phyloP scores from a whole-genome alignment of 805 yeast genomes.

The Candida jianshihensis region DNA sequence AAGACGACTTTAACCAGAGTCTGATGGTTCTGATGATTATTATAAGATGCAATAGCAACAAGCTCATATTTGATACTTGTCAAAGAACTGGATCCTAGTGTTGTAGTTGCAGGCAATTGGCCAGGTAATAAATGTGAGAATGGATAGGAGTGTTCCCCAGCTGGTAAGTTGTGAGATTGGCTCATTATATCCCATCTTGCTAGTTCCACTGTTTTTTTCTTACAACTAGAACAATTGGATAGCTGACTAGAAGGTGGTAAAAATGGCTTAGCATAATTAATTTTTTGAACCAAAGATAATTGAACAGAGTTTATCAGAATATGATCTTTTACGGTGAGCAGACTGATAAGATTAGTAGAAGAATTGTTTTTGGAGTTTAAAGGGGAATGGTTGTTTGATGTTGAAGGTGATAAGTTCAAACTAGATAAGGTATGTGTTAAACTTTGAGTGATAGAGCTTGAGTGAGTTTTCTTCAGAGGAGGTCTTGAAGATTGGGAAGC shows the following conservation, averaged over 20 bases:
- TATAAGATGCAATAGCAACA: slow-evolving; percentile 49
- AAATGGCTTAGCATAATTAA: slow-evolving; percentile 62
- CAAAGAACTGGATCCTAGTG: slow-evolving; percentile 44
- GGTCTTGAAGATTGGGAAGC: too few species aligned
- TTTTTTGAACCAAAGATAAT: slow-evolving; percentile 64
- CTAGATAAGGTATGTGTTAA: slow-evolving; percentile 19
- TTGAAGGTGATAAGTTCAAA: slow-evolving; percentile 19
- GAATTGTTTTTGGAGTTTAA: slow-evolving; percentile 16
- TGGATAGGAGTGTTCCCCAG: slow-evolving; percentile 81
- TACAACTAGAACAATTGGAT: slow-evolving; percentile 53
- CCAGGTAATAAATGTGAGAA: slow-evolving; percentile 89
- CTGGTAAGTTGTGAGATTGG: slow-evolving; percentile 46
- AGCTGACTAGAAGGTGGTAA: slow-evolving; percentile 43
- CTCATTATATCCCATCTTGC: slow-evolving; percentile 86
- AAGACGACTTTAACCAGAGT: slow-evolving; percentile 38
- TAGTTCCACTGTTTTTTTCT: slow-evolving; percentile 46
- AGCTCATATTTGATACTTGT: slow-evolving; percentile 66
- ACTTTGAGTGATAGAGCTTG: slow-evolving; percentile 15
- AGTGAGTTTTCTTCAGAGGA: slow-evolving; percentile 9
- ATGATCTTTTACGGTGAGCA: slow-evolving; percentile 31
- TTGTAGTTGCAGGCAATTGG: slow-evolving; percentile 68
- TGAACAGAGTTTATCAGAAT: slow-evolving; percentile 51
- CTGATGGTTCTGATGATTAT: slow-evolving; percentile 27
- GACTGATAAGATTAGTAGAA: slow-evolving; percentile 19
- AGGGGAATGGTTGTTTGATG: slow-evolving; percentile 17